Evolutionary conservation across 345 rosid genomes (phyloP).

Genomic region (Eucalyptus shirleyi): DNA sequence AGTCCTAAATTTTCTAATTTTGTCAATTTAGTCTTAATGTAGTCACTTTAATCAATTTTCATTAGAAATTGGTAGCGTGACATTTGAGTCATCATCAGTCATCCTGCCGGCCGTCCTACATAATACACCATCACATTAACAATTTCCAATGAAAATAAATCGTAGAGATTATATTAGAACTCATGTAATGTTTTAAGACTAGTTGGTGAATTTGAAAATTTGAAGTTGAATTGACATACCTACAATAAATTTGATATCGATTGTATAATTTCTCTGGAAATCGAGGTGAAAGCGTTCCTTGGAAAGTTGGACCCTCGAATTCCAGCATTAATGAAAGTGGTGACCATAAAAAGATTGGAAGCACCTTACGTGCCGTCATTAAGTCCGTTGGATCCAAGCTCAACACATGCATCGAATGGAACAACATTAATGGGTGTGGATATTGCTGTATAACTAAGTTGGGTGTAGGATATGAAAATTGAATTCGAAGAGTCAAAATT

Average conservation of each 20-base stretch:
- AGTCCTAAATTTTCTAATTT: no score
- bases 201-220: neutral
- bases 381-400: neutral
- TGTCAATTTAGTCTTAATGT: no score
- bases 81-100: no score
- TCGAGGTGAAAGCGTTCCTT: neutral
- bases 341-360: neutral
- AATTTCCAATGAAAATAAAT: accelerated
- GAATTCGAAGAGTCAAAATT: neutral
- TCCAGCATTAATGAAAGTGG: neutral
- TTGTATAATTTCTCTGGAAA: neutral
- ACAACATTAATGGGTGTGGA: neutral
- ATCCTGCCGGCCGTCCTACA: accelerated
- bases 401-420: neutral
- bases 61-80: no score
- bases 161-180: accelerated
- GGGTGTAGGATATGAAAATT: neutral
- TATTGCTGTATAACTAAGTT: neutral
- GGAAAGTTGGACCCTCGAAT: neutral
- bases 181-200: neutral
- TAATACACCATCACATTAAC: accelerated
- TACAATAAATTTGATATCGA: neutral
- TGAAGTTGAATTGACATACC: neutral
- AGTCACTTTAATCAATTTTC: no score
- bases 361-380: neutral